Conservation (phyloP, 2,329 filamentous ascomycete genomes). For the Penicillium oxalicum region DNA sequence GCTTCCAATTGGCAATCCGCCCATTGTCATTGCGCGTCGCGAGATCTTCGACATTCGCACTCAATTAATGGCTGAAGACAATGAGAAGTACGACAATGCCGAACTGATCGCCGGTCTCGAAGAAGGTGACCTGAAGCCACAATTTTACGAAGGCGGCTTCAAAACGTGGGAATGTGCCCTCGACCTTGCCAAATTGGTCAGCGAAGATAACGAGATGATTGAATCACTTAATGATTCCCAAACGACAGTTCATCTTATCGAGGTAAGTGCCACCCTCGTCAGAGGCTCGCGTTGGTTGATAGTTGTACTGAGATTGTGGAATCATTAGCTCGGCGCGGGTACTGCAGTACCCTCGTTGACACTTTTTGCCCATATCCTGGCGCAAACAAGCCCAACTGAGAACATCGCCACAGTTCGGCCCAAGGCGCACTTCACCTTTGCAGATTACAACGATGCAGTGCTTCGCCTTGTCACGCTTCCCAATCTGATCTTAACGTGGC, state of each 20-base stretch:
- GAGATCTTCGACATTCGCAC: slow-evolving; percentile 59
- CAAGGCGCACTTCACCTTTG: slow-evolving; percentile 49
- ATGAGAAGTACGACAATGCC: slow-evolving; percentile 39
- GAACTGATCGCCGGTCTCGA: slow-evolving; percentile 45
- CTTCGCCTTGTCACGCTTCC: slow-evolving; percentile 56
- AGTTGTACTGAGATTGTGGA: background rate
- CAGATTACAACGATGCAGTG: slow-evolving; percentile 58
- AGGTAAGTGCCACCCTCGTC: slow-evolving; percentile 22
- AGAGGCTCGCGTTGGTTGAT: background rate
- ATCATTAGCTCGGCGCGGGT: slow-evolving; percentile 54
- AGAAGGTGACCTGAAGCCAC: slow-evolving; percentile 52
- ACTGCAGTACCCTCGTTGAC: slow-evolving; percentile 54
- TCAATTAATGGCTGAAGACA: slow-evolving; percentile 57
- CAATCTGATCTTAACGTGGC: slow-evolving; percentile 55
- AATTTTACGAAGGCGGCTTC: slow-evolving; percentile 62
- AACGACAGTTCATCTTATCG: slow-evolving; percentile 37
- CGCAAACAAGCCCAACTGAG: slow-evolving; percentile 14
- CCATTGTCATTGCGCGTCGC: slow-evolving; percentile 46
- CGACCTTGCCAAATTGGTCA: slow-evolving; percentile 47
- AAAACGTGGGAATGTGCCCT: slow-evolving; percentile 64
- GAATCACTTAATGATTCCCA: slow-evolving; percentile 9
- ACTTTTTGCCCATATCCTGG: slow-evolving; percentile 49
- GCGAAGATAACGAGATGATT: slow-evolving; percentile 12
- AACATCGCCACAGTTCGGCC: slow-evolving; percentile 2
- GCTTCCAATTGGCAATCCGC: slow-evolving; percentile 37